phyloP scores from a whole-genome alignment of 257 asterid species.

The Paraleonurus japonicus region DNA sequence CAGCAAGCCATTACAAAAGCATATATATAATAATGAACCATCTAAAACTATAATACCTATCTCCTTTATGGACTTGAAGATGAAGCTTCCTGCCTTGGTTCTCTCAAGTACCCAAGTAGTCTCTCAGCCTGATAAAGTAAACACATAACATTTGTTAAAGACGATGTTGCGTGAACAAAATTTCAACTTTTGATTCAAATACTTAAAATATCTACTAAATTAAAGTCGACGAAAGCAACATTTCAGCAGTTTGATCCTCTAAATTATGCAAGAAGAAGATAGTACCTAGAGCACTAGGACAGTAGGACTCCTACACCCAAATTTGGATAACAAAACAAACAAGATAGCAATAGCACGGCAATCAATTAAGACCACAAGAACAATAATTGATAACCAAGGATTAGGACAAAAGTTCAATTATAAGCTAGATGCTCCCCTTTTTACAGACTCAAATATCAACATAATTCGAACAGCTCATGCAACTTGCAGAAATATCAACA shows the following conservation, averaged over 20 bases:
- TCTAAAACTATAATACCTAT: conserved; percentile 35
- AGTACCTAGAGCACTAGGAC: conserved; percentile 4
- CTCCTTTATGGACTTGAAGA: conserved; percentile 54
- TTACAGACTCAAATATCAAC: conserved; percentile 2
- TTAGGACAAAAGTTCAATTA: conserved; percentile 20
- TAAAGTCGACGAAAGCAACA: conserved; percentile 29
- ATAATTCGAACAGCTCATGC: conserved; percentile 22
- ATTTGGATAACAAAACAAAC: conserved; percentile 20
- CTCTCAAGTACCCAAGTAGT: conserved; percentile 89
- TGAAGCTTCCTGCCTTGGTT: conserved; percentile 86
- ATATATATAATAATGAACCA: conserved; percentile 31
- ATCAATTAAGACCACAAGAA: conserved; percentile 26
- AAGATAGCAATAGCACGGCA: conserved; percentile 25
- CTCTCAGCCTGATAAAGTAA: conserved; percentile 78
- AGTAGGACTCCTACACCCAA: conserved; percentile 20
- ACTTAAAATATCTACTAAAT: not conserved
- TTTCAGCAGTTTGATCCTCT: conserved; percentile 20
- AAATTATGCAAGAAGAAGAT: conserved; percentile 21
- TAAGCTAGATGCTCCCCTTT: not conserved
- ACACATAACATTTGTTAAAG: conserved; percentile 17
- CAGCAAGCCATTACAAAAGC: conserved; percentile 40
- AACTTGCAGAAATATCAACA: conserved; percentile 12
- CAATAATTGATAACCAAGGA: conserved; percentile 17
- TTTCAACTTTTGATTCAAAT: conserved; percentile 23
- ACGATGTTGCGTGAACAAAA: conserved; percentile 1